Evolutionary conservation across 2,329 filamentous ascomycete species (phyloP).

Genomic region (Sclerotiophoma versabilis): DNA sequence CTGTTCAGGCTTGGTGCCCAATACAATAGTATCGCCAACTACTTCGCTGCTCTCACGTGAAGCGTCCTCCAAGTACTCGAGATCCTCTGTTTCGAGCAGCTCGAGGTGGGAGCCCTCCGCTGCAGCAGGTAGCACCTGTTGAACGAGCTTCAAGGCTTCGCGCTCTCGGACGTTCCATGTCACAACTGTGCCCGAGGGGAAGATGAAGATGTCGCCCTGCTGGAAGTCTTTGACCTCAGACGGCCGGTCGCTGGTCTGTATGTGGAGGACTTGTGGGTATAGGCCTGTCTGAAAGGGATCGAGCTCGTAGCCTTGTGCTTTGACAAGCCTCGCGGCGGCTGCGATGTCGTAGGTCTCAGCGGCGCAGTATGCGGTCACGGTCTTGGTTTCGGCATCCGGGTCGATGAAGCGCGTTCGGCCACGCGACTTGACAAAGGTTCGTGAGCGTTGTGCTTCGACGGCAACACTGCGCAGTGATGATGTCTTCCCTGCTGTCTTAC

Average conservation of each 20-base stretch:
- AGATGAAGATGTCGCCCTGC: constrained; percentile 88
- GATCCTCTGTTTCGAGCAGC: constrained; percentile 82
- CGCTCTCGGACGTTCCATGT: constrained; percentile 86
- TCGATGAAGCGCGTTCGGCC: constrained; percentile 55
- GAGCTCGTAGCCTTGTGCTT: constrained; percentile 65
- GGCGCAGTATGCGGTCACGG: constrained; percentile 70
- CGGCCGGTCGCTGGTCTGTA: constrained; percentile 55
- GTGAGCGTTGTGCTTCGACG: constrained; percentile 77
- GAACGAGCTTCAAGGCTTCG: constrained; percentile 63
- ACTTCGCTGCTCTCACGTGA: constrained; percentile 77
- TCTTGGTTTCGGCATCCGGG: constrained; percentile 57
- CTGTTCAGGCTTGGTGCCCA: constrained; percentile 72
- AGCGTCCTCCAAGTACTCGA: constrained; percentile 83
- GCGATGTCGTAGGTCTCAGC: constrained; percentile 71
- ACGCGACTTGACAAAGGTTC: constrained; percentile 59
- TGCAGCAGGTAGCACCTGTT: constrained; percentile 75
- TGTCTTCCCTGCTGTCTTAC: constrained; percentile 44
- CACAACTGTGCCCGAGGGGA: constrained; percentile 91
- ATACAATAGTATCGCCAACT: constrained; percentile 84
- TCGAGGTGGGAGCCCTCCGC: constrained; percentile 76
- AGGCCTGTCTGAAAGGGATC: constrained; percentile 69
- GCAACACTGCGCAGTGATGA: constrained; percentile 83
- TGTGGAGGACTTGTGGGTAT: constrained; percentile 70
- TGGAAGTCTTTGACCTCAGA: constrained; percentile 57
- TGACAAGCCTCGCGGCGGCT: constrained; percentile 64